Evolutionary conservation across 371 early-diverging fungal genomes (phyloP).

Genomic region (Amoeboaphelidium protococcarum): DNA sequence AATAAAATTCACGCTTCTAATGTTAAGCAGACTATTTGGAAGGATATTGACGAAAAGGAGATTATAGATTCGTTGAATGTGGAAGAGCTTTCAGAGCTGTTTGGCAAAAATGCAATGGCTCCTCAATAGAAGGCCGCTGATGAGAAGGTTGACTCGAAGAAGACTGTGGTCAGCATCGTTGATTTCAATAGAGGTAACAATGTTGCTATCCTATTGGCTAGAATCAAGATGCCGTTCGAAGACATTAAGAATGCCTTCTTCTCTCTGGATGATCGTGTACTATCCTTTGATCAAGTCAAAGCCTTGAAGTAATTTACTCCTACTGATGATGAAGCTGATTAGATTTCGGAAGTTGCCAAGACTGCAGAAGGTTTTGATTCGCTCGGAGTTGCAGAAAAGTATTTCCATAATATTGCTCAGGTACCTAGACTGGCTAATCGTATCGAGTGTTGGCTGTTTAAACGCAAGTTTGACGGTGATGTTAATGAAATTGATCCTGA

Average conservation of each 20-base stretch:
- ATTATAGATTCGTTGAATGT: neutral
- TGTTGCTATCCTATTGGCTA: neutral
- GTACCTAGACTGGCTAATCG: neutral
- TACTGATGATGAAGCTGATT: neutral
- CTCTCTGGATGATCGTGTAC: neutral
- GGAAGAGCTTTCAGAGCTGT: neutral
- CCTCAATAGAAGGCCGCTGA: neutral
- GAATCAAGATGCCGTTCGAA: neutral
- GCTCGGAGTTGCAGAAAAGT: neutral
- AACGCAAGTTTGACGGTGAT: neutral
- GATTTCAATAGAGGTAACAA: neutral
- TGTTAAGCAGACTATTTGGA: neutral
- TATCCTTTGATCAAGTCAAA: neutral
- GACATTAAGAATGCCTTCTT: neutral
- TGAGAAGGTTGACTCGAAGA: neutral
- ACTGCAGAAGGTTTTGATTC: neutral
- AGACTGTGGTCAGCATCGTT: neutral
- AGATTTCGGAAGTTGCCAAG: neutral
- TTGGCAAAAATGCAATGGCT: neutral
- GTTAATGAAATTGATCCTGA: constrained; percentile 5
- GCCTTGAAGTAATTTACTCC: neutral
- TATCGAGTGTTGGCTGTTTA: neutral
- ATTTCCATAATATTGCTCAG: neutral
- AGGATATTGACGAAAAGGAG: neutral
- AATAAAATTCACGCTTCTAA: neutral